Evolutionary conservation across 2,329 filamentous ascomycete genomes (phyloP), one percentile per base, ranked within the genome.

Genomic region (Fusarium camptoceras): DNA sequence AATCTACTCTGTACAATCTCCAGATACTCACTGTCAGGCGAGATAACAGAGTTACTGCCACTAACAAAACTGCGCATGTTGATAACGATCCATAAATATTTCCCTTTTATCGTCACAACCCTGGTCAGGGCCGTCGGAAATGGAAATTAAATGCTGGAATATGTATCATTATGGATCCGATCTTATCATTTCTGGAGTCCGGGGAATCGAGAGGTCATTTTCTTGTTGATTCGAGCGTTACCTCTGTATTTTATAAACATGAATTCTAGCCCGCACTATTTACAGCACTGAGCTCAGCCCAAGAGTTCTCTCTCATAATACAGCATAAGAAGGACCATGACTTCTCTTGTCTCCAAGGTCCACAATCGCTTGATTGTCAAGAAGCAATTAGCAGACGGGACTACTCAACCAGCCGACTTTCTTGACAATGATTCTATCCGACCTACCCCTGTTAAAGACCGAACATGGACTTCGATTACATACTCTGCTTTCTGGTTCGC

Each of bases 401-500:
- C 56, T 1, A 55, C 31, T 2, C 16, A 44, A 8, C 46, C 56
- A 15, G 59, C 59, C 22, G 27, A 53, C 3, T 62, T 62, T 24
- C 59, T 62, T 6, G 59, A 62, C 56, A 62, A 62, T 61, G 59
- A 62, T 11, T 62, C 59, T 2, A 61, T 62, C 30, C 59, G 59
- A 6, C 59, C 59, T 1, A 62, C 59, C 0, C 59, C 59, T 0
- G 59, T 62, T 9, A 46, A 62, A 4, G 59, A 62, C 27, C 59
- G 59, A 5, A 62, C 59, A 1, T 62, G 59, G 59, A 62, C 59
- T 2, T 62, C 59, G 2, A 20, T 62, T 10, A 62, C 59, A 61
- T 62, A 62, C n/a, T 62, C 59, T 0, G 59, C 59, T 1, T 62
- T 62, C 0, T 62, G 59, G 59, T 62, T 62, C 5, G 59, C 59